Base-by-base conservation (phyloP, 177 flowering plant genomes). In the Vitis hybrid region DNA sequence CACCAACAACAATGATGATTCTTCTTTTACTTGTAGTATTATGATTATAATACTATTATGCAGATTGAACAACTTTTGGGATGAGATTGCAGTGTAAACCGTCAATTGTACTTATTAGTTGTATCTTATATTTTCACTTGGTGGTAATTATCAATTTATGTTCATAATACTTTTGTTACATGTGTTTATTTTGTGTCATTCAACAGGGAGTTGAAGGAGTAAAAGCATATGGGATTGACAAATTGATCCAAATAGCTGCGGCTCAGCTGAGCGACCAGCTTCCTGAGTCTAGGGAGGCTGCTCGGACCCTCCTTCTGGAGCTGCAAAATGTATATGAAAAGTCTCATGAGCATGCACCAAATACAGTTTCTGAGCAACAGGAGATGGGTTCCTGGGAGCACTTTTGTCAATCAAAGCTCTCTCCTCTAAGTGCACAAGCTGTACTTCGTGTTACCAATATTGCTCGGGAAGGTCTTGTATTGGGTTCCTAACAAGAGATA, bases 261-360 rank as follows among this genome's bases (percentile, higher is more conserved):
- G 78, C 93, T 15, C 93, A 88, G 78, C 91, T 93, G 49, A 91
- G 88, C 69, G 98, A 93, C 76, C 87, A 83, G 79, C 97, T 93
- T 73, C 98, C 98, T 9, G 97, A 85, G 77, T 88, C 98, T 11
- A 85, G 98, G 69, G 98, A 93, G 82, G 92, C 97, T 64, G 97
- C 98, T 67, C 91, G 98, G 30, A 69, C 80, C 14, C 92, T 89
- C 58, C 83, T 92, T 70, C 75, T 89, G 83, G 92, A 89, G 78
- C 80, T 93, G 65, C 93, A 87, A 76, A 66, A 76, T 76, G 89
- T 84, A 18, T 91, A 88, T 64, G 88, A 86, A 72, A 87, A 85
- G 72, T 81, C 79, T 18, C 72, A 66, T 13, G 52, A 71, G 48
- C 66, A 66, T 8, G 18, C 67, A 52, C 66, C 82, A 50, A 21